Base-by-base conservation (phyloP, 257 asterid species). In the Capsicum pubescens region DNA sequence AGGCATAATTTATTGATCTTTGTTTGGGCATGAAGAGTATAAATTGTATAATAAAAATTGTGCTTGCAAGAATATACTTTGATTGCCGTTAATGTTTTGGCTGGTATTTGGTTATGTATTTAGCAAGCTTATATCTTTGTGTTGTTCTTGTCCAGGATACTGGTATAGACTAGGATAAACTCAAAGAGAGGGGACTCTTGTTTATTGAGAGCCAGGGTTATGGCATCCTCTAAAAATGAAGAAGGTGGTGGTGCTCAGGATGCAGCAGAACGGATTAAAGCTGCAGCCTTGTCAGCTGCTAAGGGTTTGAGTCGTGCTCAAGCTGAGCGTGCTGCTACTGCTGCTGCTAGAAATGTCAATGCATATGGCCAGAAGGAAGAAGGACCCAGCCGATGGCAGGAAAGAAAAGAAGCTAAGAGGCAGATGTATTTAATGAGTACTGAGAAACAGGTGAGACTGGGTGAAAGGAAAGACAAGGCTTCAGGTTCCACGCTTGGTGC, bases 281-380 rank as follows among this genome's bases (percentile, higher is more conserved):
- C 95, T 0, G 97, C 97, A 5, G 97, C 99, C 19, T 80, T 96
- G 57, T 86, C 99, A 0, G 99, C 99, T 13, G 98, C 98, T 15
- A 96, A 96, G 86, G 99, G 99, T 68, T 93, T 96, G 81, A 95
- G 99, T 89, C 94, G 99, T 17, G 97, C 99, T 71, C 99, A 96
- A 92, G 99, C 98, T 2, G 99, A 96, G 86, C 93, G 98, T 12
- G 99, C 99, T 21, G 99, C 98, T 6, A 84, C 98, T 1, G 99
- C 99, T 0, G 98, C 98, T 58, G 98, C 91, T 1, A 91, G 32
- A 26, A 26, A 26, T 26, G 32, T 26, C 32, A 26, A 26, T 26
- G 32, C 32, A 26, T 26, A 26, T 26, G 32, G 32, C 32, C 32
- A 26, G 32, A 26, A 26, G 32, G 32, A 26, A 26, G 32, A 26